Conservation (phyloP, 2,329 filamentous ascomycete species). For the Emericellopsis atlantica region DNA sequence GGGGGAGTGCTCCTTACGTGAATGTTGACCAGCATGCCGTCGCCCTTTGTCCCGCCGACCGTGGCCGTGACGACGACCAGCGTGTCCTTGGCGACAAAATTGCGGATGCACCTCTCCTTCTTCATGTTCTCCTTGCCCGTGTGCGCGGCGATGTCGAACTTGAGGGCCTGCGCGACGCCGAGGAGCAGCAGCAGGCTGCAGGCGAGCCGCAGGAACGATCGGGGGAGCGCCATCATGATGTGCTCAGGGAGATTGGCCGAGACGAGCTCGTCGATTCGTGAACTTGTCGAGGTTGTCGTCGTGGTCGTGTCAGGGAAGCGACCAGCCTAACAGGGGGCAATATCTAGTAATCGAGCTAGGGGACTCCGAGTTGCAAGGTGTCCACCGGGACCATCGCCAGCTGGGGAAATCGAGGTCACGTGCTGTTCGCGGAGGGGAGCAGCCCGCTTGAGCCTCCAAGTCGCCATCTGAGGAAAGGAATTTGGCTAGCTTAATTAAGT, state of each 20-base stretch:
- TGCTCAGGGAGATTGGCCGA: neutral
- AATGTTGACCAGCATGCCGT: conserved; percentile 90
- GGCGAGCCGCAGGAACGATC: conserved; percentile 42
- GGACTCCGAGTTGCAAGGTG: neutral
- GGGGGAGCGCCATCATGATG: conserved; percentile 32
- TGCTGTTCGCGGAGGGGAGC: no score
- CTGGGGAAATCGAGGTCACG: neutral
- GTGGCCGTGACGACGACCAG: conserved; percentile 91
- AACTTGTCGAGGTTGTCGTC: neutral
- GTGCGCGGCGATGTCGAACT: conserved; percentile 80
- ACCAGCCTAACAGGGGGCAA: neutral
- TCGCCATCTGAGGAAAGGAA: no score
- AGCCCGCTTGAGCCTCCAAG: neutral
- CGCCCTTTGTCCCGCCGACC: conserved; percentile 72
- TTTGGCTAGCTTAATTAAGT: no score
- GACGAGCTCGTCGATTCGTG: conserved; percentile 5
- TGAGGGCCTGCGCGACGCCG: conserved; percentile 55
- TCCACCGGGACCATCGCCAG: neutral
- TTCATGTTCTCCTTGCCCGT: conserved; percentile 35
- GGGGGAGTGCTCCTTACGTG: conserved; percentile 45
- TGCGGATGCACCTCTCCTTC: conserved; percentile 83
- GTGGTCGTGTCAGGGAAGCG: neutral
- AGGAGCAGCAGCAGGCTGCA: conserved; percentile 45
- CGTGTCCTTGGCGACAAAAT: conserved; percentile 87
- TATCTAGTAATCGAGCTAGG: neutral